These are phyloP conservation scores for Tubosaeta sp. DNA, from an alignment of 768 basidiomycete genomes.

Conservation along the genomic window DNA sequence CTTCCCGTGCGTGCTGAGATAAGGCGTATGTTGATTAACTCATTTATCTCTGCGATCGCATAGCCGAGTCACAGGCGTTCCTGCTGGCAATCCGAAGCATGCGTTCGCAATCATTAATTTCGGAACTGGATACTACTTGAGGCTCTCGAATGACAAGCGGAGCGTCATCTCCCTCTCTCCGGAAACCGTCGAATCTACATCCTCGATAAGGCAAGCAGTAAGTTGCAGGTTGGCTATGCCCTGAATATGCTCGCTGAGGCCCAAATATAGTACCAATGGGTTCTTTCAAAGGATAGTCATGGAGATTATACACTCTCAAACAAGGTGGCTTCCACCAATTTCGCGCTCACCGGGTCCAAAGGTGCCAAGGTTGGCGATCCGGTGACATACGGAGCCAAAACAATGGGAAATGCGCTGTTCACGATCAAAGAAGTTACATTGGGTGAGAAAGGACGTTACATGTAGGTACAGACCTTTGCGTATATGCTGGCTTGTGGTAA, in stretches of 20 bases:
- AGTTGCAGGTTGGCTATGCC: neutral
- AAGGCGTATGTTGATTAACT: conserved; percentile 1
- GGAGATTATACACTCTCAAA: conserved; percentile 7
- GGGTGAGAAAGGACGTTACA: conserved; percentile 4
- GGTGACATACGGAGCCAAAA: conserved; percentile 3
- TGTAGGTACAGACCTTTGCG: neutral
- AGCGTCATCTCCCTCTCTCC: neutral
- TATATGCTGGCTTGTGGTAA: no score
- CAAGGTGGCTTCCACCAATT: neutral
- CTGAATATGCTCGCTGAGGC: neutral
- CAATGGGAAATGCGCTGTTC: conserved; percentile 2
- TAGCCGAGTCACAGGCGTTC: neutral
- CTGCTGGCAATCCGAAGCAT: neutral
- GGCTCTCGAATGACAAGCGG: neutral
- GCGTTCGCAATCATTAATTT: conserved; percentile 8
- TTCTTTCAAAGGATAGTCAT: neutral
- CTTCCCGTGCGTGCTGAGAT: neutral
- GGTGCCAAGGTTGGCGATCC: neutral
- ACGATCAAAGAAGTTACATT: conserved; percentile 4
- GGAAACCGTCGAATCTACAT: neutral
- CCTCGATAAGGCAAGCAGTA: neutral
- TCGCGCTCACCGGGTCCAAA: conserved; percentile 5
- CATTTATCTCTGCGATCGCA: neutral
- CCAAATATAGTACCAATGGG: conserved; percentile 9
- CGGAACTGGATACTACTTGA: conserved; percentile 7